Conservation (phyloP, 2,329 filamentous ascomycete species). For the Scedosporium minutisporum region DNA sequence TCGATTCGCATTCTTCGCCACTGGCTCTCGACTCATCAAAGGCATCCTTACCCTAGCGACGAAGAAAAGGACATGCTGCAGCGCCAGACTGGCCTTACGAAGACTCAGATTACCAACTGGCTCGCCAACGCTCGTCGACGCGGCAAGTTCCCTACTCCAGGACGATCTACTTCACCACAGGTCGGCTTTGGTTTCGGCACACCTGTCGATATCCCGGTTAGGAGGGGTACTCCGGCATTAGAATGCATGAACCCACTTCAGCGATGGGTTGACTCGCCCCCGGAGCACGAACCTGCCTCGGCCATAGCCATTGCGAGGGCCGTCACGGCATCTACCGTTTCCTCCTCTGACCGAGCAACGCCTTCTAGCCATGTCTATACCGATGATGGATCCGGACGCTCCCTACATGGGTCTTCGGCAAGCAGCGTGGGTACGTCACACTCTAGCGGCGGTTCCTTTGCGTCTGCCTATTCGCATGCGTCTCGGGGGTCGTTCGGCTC, state of each 20-base stretch:
- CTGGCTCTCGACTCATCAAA: constrained; percentile 71
- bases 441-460: constrained; percentile 48
- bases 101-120: constrained; percentile 85
- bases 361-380: constrained; percentile 48
- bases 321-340: constrained; percentile 42
- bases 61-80: constrained; percentile 76
- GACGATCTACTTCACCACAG: constrained; percentile 58
- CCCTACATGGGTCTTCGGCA: constrained; percentile 48
- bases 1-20: constrained; percentile 73
- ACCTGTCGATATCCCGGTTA: constrained; percentile 65
- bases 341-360: constrained; percentile 49
- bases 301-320: constrained; percentile 49
- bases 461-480: constrained; percentile 48
- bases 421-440: constrained; percentile 53
- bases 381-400: constrained; percentile 51
- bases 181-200: constrained; percentile 31
- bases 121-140: constrained; percentile 79
- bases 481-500: constrained; percentile 49
- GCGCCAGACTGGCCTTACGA: constrained; percentile 67
- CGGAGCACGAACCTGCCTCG: constrained; percentile 50
- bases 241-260: constrained; percentile 48
- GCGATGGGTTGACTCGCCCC: constrained; percentile 49
- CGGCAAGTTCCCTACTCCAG: constrained; percentile 61
- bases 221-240: constrained; percentile 43
- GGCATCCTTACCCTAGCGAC: constrained; percentile 81